Percentiles rank a stretch among this genome's conserved stretches.
Evolutionary conservation across 1,284 basidiomycete genomes (phyloP).

Genomic region (Waitea zeae): DNA sequence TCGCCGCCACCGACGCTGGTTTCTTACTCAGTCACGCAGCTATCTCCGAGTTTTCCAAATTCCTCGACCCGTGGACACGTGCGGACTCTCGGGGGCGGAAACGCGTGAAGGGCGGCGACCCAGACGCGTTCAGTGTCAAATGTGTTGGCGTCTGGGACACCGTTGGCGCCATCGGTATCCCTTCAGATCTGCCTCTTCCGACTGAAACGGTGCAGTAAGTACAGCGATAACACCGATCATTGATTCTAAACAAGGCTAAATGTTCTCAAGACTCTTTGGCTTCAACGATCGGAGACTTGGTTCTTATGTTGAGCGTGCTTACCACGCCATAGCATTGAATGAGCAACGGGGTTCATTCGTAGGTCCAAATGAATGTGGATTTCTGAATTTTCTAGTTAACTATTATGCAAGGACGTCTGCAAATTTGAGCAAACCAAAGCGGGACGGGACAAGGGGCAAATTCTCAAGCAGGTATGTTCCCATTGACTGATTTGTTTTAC

Average conservation of each 20-base stretch:
- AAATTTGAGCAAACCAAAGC: constrained; percentile 39
- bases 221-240: constrained; percentile 54
- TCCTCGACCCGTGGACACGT: constrained; percentile 35
- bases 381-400: constrained; percentile 1
- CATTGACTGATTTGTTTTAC: too few species aligned
- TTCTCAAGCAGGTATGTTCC: constrained; percentile 48
- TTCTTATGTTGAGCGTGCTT: too few species aligned
- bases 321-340: constrained; percentile 49
- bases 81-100: constrained; percentile 32
- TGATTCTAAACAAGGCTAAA: too few species aligned
- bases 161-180: constrained; percentile 49
- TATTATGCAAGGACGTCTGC: constrained; percentile 27
- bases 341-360: constrained; percentile 52
- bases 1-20: background rate
- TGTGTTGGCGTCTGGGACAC: constrained; percentile 61
- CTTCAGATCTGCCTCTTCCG: constrained; percentile 35
- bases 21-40: constrained; percentile 21
- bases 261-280: too few species aligned
- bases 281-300: too few species aligned
- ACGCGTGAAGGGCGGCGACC: constrained; percentile 24
- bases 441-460: constrained; percentile 34
- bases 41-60: constrained; percentile 18
- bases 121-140: constrained; percentile 41
- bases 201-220: constrained; percentile 23
- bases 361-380: constrained; percentile 12